Percentiles rank a stretch among this genome's conserved stretches.
phyloP scores from a whole-genome alignment of 2,329 filamentous ascomycete genomes.

The Colletotrichum cordylinicola region DNA sequence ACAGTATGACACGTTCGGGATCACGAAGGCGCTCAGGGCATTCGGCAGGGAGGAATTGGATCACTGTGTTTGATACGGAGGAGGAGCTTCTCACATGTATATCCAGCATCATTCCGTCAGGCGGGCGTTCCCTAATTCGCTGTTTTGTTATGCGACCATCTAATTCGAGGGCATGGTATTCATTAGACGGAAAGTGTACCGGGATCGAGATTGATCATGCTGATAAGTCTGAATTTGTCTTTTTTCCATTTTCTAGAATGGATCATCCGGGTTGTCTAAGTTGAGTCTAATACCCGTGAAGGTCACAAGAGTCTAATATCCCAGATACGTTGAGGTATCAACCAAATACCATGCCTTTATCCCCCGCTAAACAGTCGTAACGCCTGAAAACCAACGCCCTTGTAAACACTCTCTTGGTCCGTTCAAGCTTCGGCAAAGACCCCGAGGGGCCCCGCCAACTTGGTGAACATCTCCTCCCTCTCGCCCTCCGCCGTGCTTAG shows the following conservation, averaged over 20 bases:
- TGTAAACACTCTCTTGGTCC: not conserved
- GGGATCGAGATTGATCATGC: not conserved
- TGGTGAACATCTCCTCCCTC: slow-evolving; percentile 89
- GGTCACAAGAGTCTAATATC: slow-evolving; percentile 21
- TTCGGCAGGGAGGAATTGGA: not conserved
- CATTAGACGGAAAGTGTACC: not conserved
- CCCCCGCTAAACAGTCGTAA: not conserved
- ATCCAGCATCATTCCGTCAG: slow-evolving; percentile 20
- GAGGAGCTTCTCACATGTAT: slow-evolving; percentile 4
- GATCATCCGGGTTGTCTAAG: slow-evolving; percentile 19
- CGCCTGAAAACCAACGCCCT: slow-evolving; percentile 1
- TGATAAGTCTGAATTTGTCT: not conserved
- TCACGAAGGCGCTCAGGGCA: slow-evolving; percentile 13
- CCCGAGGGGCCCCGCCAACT: slow-evolving; percentile 65
- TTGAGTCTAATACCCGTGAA: slow-evolving; percentile 29
- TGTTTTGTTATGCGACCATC: not conserved
- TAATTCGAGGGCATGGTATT: not conserved
- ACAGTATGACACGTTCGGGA: slow-evolving; percentile 15
- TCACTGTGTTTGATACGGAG: not conserved
- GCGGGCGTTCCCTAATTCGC: slow-evolving; percentile 8
- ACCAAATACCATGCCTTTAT: not conserved
- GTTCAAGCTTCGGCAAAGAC: slow-evolving; percentile 45
- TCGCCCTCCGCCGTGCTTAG: slow-evolving; percentile 82
- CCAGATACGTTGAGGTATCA: slow-evolving; percentile 31
- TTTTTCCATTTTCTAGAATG: not conserved